These are phyloP conservation scores for Spathaspora hagerdaliae DNA, from an alignment of 805 yeast genomes.

Conservation along the genomic window DNA sequence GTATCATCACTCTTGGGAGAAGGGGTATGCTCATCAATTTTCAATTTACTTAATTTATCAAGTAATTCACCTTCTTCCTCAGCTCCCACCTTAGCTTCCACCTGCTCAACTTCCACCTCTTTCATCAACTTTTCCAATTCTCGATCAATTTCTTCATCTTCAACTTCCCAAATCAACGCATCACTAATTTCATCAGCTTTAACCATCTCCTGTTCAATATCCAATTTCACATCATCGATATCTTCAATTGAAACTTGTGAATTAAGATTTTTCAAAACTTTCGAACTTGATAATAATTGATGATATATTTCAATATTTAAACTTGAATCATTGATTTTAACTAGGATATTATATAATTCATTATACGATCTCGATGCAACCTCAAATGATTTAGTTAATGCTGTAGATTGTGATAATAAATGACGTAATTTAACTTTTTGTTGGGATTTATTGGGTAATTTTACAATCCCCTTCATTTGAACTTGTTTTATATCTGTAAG, in stretches of 20 bases:
- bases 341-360: conserved; percentile 21
- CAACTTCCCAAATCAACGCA: conserved; percentile 11
- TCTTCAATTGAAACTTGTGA: conserved; percentile 21
- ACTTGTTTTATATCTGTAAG: conserved; percentile 13
- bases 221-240: conserved; percentile 22
- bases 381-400: conserved; percentile 14
- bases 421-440: conserved; percentile 14
- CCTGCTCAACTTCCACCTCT: conserved; percentile 9
- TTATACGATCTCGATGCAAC: conserved; percentile 12
- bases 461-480: conserved; percentile 12
- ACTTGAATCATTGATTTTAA: conserved; percentile 34
- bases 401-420: conserved; percentile 13
- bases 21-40: not conserved
- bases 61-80: conserved; percentile 2
- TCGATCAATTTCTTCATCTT: conserved; percentile 29
- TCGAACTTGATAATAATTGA: conserved; percentile 23
- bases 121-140: conserved; percentile 22
- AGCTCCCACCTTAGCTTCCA: conserved; percentile 1
- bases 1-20: too few species aligned
- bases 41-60: conserved; percentile 10
- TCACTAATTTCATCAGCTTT: conserved; percentile 24
- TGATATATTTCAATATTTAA: conserved; percentile 21
- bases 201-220: conserved; percentile 27
- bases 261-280: conserved; percentile 25
- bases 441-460: conserved; percentile 6